Percentiles rank a stretch among this genome's conserved stretches.
These are phyloP conservation scores for Fomitopsis serialis DNA, from an alignment of 768 basidiomycete species.

Conservation along the genomic window DNA sequence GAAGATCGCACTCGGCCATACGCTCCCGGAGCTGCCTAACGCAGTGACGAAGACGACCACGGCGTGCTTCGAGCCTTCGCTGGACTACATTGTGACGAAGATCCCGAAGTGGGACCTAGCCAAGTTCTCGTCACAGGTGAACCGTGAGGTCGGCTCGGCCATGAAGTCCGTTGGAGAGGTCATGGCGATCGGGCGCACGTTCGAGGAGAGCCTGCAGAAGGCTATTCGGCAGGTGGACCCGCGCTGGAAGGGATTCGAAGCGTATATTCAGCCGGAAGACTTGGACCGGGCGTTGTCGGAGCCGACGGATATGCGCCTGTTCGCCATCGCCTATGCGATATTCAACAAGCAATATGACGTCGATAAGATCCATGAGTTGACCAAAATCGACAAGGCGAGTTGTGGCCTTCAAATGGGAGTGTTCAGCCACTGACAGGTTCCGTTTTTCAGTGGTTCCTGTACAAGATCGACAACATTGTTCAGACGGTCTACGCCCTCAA, in stretches of 20 bases:
- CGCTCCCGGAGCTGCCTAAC: constrained; percentile 95
- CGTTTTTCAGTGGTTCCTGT: constrained; percentile 79
- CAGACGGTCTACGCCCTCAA: constrained; percentile 76
- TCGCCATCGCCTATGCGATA: constrained; percentile 98
- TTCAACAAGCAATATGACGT: constrained; percentile 89
- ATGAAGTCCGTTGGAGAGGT: constrained; percentile 86
- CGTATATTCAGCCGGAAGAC: constrained; percentile 84
- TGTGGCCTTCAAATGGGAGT: constrained; percentile 3
- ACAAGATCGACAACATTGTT: constrained; percentile 99
- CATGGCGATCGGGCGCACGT: constrained; percentile 99
- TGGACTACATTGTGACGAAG: constrained; percentile 99
- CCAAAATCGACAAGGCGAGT: constrained; percentile 92
- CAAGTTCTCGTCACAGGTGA: constrained; percentile 90
- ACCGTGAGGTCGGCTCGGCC: constrained; percentile 90
- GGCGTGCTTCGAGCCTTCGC: constrained; percentile 96
- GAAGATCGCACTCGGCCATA: constrained; percentile 96
- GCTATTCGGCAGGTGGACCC: constrained; percentile 98
- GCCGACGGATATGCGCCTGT: constrained; percentile 94
- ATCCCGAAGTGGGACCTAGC: constrained; percentile 99
- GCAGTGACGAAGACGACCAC: constrained; percentile 99
- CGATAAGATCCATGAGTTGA: constrained; percentile 85
- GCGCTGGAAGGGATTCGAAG: constrained; percentile 94
- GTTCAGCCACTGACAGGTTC: not conserved
- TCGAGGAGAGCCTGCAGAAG: constrained; percentile 89
- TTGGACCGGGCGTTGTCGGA: constrained; percentile 71